Evolutionary conservation across 2,329 filamentous ascomycete species (phyloP).

Genomic region (Xylaria digitata): DNA sequence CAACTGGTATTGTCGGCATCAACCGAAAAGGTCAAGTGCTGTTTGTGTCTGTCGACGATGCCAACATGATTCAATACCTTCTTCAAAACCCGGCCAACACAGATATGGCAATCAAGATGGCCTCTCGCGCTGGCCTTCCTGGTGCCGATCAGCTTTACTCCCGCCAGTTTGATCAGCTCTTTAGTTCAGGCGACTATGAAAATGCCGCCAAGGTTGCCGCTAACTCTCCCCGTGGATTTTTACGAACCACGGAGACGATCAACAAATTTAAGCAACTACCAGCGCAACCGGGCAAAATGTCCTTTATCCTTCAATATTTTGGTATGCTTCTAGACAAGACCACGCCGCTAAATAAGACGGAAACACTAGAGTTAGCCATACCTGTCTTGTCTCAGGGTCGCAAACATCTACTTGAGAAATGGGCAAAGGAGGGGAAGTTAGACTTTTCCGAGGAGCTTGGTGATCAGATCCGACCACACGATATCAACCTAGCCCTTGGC

Average conservation of each 20-base stretch:
- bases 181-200: conserved; percentile 81
- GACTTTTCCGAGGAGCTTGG: conserved; percentile 96
- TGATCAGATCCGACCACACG: conserved; percentile 90
- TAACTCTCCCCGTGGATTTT: conserved; percentile 94
- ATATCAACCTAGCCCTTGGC: conserved; percentile 84
- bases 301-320: conserved; percentile 96
- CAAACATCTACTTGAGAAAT: conserved; percentile 97
- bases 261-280: conserved; percentile 93
- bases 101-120: conserved; percentile 93
- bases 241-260: conserved; percentile 94
- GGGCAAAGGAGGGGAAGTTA: conserved; percentile 95
- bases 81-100: conserved; percentile 96
- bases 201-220: conserved; percentile 96
- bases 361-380: conserved; percentile 92
- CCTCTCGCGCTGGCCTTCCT: conserved; percentile 90
- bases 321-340: conserved; percentile 98
- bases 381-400: conserved; percentile 93
- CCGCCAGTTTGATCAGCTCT: conserved; percentile 90
- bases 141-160: conserved; percentile 94
- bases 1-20: conserved; percentile 89
- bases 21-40: conserved; percentile 98
- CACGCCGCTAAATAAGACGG: conserved; percentile 82
- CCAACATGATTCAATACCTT: conserved; percentile 90
- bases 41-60: conserved; percentile 92
- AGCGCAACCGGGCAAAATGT: conserved; percentile 85